These are phyloP conservation scores for Triticum urartu DNA, from an alignment of 176 grass and related monocot genomes.

Conservation along the genomic window DNA sequence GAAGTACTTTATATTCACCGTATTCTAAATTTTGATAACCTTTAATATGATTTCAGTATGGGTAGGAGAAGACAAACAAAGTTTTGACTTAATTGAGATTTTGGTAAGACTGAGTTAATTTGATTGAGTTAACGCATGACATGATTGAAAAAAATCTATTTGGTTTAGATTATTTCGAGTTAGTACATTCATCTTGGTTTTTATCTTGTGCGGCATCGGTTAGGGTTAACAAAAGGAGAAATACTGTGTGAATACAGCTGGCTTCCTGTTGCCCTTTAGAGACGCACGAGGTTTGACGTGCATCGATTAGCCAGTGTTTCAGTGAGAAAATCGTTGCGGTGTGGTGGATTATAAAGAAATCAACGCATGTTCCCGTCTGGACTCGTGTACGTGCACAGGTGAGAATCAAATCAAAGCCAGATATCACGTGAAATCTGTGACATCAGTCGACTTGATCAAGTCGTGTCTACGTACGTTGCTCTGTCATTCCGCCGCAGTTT, in stretches of 20 bases:
- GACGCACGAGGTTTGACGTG: background rate
- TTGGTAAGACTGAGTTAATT: too few species aligned
- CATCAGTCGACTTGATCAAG: background rate
- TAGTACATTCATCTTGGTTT: too few species aligned
- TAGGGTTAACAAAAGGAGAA: background rate
- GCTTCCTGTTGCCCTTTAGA: background rate
- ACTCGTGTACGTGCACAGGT: background rate
- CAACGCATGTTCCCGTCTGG: background rate
- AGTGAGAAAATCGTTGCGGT: background rate
- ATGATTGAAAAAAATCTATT: too few species aligned
- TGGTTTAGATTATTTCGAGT: too few species aligned
- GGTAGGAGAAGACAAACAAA: too few species aligned
- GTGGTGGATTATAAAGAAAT: background rate
- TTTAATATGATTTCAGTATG: too few species aligned
- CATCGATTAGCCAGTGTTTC: background rate
- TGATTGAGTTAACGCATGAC: too few species aligned
- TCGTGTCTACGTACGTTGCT: background rate
- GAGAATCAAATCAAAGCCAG: constrained; percentile 14
- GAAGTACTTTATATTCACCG: too few species aligned
- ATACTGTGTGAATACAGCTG: background rate
- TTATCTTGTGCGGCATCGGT: too few species aligned
- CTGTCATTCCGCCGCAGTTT: background rate
- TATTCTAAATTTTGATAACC: too few species aligned
- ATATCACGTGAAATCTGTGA: background rate
- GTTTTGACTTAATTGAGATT: too few species aligned